phyloP scores from a whole-genome alignment of 495 filamentous ascomycete genomes.

The Cetradonia linearis region DNA sequence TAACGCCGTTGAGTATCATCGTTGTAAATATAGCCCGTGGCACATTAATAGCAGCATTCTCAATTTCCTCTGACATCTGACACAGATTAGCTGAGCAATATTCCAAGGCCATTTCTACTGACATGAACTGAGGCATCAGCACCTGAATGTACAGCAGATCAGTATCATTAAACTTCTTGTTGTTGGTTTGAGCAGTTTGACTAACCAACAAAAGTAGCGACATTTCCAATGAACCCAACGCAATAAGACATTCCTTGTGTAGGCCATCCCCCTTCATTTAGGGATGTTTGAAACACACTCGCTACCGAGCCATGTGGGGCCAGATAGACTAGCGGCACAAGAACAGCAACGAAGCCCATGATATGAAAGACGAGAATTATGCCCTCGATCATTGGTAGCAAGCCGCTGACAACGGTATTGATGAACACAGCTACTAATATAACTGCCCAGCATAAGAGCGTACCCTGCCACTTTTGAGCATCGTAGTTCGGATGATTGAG shows the following conservation, averaged over 20 bases:
- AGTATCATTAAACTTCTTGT: conserved; percentile 20
- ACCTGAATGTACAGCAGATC: conserved; percentile 25
- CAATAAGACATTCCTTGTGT: conserved; percentile 34
- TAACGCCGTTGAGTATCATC: conserved; percentile 35
- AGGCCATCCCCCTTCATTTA: conserved; percentile 38
- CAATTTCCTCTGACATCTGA: conserved; percentile 44
- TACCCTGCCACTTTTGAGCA: conserved; percentile 34
- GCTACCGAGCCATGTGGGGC: conserved; percentile 32
- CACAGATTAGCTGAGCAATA: background rate
- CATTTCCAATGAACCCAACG: conserved; percentile 29
- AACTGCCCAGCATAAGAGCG: conserved; percentile 34
- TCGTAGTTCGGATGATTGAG: conserved; percentile 27
- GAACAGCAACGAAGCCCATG: conserved; percentile 40
- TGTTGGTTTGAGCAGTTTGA: background rate
- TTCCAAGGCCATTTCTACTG: conserved; percentile 11
- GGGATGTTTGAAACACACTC: conserved; percentile 37
- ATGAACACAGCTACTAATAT: conserved; percentile 30
- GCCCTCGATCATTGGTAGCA: conserved; percentile 36
- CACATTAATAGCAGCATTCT: conserved; percentile 34
- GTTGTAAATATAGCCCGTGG: conserved; percentile 38
- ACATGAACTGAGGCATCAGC: conserved; percentile 38
- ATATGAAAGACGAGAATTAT: conserved; percentile 34
- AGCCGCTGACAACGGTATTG: conserved; percentile 34
- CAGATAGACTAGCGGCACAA: conserved; percentile 39
- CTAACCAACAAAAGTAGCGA: conserved; percentile 31